Conservation (phyloP, 31 red algal species). For the Porphyra umbilicalis region DNA sequence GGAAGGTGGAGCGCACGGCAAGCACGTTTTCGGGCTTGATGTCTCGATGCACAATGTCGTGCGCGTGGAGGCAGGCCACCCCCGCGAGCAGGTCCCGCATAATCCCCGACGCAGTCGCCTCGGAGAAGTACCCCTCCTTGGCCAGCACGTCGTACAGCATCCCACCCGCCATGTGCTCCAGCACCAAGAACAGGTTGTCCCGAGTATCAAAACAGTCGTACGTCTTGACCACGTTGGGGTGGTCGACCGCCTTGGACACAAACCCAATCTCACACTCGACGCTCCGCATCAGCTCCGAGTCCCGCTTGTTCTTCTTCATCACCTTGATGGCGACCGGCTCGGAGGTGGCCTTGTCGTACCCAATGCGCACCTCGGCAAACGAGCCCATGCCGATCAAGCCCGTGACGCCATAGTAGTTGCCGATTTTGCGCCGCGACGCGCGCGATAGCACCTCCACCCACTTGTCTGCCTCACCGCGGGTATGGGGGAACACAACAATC, state of each 20-base stretch:
- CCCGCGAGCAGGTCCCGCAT: conserved; percentile 74
- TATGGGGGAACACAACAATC: conserved; percentile 54
- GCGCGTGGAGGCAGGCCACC: conserved; percentile 68
- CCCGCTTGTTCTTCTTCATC: conserved; percentile 80
- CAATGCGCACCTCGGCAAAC: conserved; percentile 84
- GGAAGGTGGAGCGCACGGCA: conserved; percentile 43
- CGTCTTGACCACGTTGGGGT: conserved; percentile 74
- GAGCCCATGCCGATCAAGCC: conserved; percentile 66
- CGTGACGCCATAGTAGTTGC: conserved; percentile 63
- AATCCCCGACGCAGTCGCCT: conserved; percentile 48
- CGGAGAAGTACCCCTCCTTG: conserved; percentile 63
- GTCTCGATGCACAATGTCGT: conserved; percentile 93
- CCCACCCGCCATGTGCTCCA: conserved; percentile 92
- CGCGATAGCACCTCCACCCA: conserved; percentile 59
- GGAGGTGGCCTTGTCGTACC: conserved; percentile 72
- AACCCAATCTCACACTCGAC: conserved; percentile 87
- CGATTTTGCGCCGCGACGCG: conserved; percentile 51
- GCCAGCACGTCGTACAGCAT: conserved; percentile 79
- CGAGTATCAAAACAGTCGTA: conserved; percentile 89
- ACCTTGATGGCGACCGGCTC: conserved; percentile 85
- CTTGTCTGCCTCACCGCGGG: conserved; percentile 36
- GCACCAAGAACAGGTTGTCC: conserved; percentile 87
- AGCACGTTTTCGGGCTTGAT: conserved; percentile 97
- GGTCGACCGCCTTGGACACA: conserved; percentile 67
- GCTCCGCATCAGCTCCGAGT: conserved; percentile 53